These are phyloP conservation scores for Isochrysis galbana DNA, from an alignment of 78 protist genomes.

Conservation along the genomic window DNA sequence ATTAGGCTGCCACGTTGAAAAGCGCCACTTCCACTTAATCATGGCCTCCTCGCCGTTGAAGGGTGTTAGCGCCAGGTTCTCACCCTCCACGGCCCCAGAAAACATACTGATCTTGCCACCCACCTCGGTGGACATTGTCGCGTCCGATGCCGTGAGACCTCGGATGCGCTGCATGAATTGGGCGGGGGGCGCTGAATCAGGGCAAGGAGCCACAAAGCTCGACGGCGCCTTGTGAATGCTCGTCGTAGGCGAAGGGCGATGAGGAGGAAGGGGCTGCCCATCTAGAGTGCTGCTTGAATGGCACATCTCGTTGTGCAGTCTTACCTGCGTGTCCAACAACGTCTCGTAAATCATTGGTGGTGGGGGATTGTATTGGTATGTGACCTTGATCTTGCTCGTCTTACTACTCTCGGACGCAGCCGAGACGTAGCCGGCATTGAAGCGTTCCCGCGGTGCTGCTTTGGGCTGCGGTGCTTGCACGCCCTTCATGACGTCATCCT, in stretches of 20 bases:
- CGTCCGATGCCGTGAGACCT: not conserved
- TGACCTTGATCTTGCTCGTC: not conserved
- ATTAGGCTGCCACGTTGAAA: not conserved
- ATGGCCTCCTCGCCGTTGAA: not conserved
- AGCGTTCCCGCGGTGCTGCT: not conserved
- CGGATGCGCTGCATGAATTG: not conserved
- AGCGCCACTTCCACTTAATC: slow-evolving; percentile 24
- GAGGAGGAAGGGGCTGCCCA: not conserved
- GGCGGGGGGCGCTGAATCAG: not conserved
- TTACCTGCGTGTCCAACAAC: not conserved
- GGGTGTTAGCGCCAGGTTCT: not conserved
- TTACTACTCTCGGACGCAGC: not conserved
- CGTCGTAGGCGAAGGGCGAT: no score
- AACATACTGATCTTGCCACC: not conserved
- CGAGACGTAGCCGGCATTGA: not conserved
- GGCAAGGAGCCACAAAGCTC: not conserved
- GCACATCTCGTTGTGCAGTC: no score
- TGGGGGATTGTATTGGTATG: not conserved
- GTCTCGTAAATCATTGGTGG: not conserved
- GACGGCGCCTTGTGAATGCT: no score
- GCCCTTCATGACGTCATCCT: not conserved
- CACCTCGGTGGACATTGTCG: not conserved
- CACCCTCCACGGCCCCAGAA: not conserved
- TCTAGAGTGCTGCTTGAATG: no score
- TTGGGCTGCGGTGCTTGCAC: not conserved